A percentile compares a stretch with the other conserved stretches of the same genome.
Evolutionary conservation across 805 yeast genomes (phyloP).

Genomic region (Yamadazyma ubonensis): DNA sequence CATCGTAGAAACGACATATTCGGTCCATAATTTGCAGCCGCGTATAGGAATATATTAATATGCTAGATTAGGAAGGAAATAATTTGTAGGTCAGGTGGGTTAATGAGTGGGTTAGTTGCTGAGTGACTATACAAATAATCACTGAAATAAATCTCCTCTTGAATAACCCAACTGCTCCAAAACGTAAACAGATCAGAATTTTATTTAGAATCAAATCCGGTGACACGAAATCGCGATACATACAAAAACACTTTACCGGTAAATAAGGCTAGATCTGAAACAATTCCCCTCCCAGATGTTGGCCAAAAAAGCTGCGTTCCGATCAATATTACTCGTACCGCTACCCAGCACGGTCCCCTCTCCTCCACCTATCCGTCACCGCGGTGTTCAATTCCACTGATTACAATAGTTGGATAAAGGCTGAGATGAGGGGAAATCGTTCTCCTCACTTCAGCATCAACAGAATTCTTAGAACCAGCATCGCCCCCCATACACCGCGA

Average conservation of each 20-base stretch:
- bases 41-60: background rate
- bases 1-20: constrained; percentile 52
- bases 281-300: background rate
- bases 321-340: background rate
- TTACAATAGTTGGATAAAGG: no score
- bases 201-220: no score
- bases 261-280: background rate
- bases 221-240: no score
- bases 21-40: background rate
- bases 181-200: no score
- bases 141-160: no score
- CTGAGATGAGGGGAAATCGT: background rate
- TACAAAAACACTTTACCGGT: no score
- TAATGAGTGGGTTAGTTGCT: no score
- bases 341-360: background rate
- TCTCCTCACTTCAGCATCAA: constrained; percentile 1
- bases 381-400: no score
- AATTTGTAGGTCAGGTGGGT: background rate
- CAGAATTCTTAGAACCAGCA: no score
- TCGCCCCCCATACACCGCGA: background rate
- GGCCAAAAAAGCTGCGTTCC: background rate
- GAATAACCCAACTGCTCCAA: no score
- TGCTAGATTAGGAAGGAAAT: background rate
- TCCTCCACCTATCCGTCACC: no score
- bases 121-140: no score